Conservation (phyloP, 2,329 filamentous ascomycete genomes). For the Claviceps sp. region DNA sequence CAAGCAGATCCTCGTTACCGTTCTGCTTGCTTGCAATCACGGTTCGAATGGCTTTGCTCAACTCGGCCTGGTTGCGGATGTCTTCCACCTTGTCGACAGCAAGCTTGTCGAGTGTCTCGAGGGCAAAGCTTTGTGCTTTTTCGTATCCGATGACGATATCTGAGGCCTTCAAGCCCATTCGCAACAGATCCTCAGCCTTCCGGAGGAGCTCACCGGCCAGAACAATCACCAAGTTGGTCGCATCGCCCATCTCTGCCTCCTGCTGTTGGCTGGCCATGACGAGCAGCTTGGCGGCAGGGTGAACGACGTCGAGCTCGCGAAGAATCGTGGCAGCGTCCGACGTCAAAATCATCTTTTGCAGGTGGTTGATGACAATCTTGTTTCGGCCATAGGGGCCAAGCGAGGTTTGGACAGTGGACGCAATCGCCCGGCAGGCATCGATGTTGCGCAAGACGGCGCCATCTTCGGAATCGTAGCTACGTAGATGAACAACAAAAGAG, state of each 20-base stretch:
- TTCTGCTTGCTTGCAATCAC: constrained; percentile 96
- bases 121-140: constrained; percentile 78
- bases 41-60: constrained; percentile 89
- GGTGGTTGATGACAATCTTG: constrained; percentile 99
- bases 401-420: constrained; percentile 91
- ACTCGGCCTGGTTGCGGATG: constrained; percentile 64
- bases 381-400: constrained; percentile 95
- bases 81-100: constrained; percentile 84
- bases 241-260: constrained; percentile 97
- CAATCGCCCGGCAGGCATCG: constrained; percentile 92
- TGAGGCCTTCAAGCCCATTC: constrained; percentile 96
- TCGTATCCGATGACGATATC: constrained; percentile 96
- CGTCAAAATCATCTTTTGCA: constrained; percentile 98
- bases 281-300: constrained; percentile 91
- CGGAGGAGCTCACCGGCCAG: constrained; percentile 88
- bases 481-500: constrained; percentile 7
- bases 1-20: constrained; percentile 80
- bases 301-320: constrained; percentile 92
- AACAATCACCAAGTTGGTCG: constrained; percentile 93
- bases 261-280: constrained; percentile 99
- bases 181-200: constrained; percentile 91
- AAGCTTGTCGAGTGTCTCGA: constrained; percentile 76
- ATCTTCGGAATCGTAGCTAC: constrained; percentile 98
- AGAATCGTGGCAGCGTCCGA: constrained; percentile 96
- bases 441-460: constrained; percentile 97